phyloP scores from a whole-genome alignment of 1,284 basidiomycete genomes.

The Tylopilus sp. region DNA sequence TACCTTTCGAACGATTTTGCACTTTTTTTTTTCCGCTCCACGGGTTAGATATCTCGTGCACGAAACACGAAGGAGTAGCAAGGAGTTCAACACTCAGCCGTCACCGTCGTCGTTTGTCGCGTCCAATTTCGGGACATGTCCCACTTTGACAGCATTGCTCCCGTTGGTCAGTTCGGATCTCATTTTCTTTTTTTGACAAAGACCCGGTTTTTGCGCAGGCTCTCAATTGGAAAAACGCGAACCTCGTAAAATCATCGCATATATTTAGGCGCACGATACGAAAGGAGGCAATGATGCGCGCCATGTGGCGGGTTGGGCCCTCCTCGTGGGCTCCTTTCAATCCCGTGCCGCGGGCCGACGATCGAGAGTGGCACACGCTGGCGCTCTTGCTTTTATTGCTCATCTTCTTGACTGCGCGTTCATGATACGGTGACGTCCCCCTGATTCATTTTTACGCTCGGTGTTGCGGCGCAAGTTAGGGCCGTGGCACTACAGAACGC shows the following conservation, averaged over 20 bases:
- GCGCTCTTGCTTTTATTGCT: background rate
- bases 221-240: background rate
- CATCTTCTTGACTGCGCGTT: background rate
- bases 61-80: slow-evolving; percentile 22
- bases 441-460: background rate
- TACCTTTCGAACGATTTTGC: slow-evolving; percentile 4
- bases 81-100: background rate
- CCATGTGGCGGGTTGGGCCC: no score
- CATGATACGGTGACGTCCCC: slow-evolving; percentile 2
- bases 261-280: no score
- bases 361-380: no score
- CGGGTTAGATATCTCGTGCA: slow-evolving; percentile 22
- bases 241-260: background rate
- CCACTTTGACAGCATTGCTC: slow-evolving; percentile 1
- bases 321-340: no score
- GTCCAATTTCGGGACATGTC: slow-evolving; percentile 8
- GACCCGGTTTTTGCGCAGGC: background rate
- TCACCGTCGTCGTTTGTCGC: background rate
- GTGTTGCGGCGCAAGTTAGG: background rate
- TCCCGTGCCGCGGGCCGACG: no score
- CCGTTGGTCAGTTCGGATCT: slow-evolving; percentile 17
- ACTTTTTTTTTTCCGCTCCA: slow-evolving; percentile 15
- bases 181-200: background rate
- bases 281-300: no score
- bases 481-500: background rate